Evolutionary conservation across 83 land plant genomes (phyloP), one percentile per base, ranked within the genome.

Genomic region (Picea abies): DNA sequence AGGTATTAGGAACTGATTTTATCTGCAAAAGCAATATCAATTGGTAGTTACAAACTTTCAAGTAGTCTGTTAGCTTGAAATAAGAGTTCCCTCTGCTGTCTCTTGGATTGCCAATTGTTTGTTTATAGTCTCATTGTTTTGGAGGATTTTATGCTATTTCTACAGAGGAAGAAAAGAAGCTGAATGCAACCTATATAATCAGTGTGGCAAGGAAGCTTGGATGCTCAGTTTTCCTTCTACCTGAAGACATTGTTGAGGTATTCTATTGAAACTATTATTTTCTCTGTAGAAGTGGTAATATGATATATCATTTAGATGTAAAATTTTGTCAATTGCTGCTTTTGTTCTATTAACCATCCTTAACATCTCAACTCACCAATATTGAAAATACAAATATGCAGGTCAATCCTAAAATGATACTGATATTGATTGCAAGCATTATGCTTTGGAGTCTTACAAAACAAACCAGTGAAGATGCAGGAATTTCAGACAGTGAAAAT

Each of bases 221-320:
- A 26, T 91, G 93, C 78, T 86, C 91, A 7, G 81, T 91, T n/a
- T 91, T 91, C 80, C 85, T 91, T 26, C 68, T 91, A 79, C 90
- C 92, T 79, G 93, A 91, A 63, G 93, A 91, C 58, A 91, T 91
- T 80, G 89, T 89, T 81, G 91, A 91, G 89, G 93, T 91, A 82
- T 23, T 29, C 20, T n/a, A 49, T 44, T 44, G 77, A 39, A 71
- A 39, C 77, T 73, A 8, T 0, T 73, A 15, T 19, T 39, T 73
- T 73, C n/a, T 44, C 47, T 41, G 56, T 35, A 41, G 77, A 20
- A 71, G 47, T 41, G 52, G 56, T 71, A 39, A 37, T 71, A 70
- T 26, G 47, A 71, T 71, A 17, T 71, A 71, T 26, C 76, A 71
- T 71, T 39, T 71, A 9, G 47, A 73, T 41, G 77, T 44, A n/a